phyloP scores from a whole-genome alignment of 805 yeast species.

The Candida yuanshanica region DNA sequence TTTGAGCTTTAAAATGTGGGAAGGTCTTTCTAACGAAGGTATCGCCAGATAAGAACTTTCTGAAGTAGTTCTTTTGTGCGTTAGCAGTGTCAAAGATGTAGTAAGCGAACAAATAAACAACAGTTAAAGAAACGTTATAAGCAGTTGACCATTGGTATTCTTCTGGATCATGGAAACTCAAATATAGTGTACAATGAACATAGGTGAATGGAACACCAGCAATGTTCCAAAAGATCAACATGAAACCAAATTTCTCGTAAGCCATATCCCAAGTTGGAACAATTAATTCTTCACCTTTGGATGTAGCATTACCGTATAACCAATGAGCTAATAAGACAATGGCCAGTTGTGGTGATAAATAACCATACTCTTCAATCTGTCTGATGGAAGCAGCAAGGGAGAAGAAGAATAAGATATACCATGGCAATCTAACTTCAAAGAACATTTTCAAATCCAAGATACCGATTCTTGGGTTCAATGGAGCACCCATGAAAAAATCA shows the following conservation, averaged over 20 bases:
- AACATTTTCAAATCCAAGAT: constrained; percentile 93
- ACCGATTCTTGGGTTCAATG: constrained; percentile 93
- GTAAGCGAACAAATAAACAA: constrained; percentile 61
- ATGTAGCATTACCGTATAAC: constrained; percentile 93
- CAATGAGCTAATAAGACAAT: constrained; percentile 81
- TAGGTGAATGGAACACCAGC: constrained; percentile 99
- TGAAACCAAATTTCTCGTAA: constrained; percentile 98
- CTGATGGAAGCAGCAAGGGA: constrained; percentile 67
- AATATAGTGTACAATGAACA: constrained; percentile 85
- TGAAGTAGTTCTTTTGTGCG: constrained; percentile 91
- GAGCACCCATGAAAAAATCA: constrained; percentile 96
- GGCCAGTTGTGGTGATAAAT: constrained; percentile 67
- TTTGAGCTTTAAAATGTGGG: constrained; percentile 88
- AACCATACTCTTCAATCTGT: constrained; percentile 80
- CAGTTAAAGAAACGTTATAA: constrained; percentile 54
- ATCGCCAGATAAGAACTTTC: constrained; percentile 81
- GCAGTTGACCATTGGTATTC: constrained; percentile 70
- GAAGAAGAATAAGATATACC: constrained; percentile 84
- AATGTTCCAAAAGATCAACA: constrained; percentile 97
- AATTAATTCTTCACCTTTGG: constrained; percentile 95
- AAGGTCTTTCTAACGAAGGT: constrained; percentile 71
- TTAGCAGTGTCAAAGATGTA: constrained; percentile 93
- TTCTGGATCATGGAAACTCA: constrained; percentile 75
- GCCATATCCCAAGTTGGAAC: constrained; percentile 99
- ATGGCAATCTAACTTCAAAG: constrained; percentile 94